phyloP scores from a whole-genome alignment of 257 asterid genomes.

The Ilex aquifolium region DNA sequence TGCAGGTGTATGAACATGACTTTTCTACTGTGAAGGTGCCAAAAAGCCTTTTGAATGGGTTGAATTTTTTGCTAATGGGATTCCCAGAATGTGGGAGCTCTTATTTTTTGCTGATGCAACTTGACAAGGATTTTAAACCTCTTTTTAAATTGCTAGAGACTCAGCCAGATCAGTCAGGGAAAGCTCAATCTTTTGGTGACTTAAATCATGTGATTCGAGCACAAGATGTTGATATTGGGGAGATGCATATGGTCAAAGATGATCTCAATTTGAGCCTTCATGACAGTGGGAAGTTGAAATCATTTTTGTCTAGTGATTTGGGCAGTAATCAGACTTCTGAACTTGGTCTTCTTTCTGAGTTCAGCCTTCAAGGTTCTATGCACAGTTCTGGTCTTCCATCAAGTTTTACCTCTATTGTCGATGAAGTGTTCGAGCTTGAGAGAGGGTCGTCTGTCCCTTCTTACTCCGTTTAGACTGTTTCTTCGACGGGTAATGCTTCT shows the following conservation, averaged over 20 bases:
- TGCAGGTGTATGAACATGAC: slow-evolving; percentile 91
- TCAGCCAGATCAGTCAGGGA: slow-evolving; percentile 57
- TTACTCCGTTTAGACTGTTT: slow-evolving; percentile 35
- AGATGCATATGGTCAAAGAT: slow-evolving; percentile 75
- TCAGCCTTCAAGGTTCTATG: slow-evolving; percentile 39
- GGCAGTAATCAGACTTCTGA: slow-evolving; percentile 42
- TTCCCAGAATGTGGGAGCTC: slow-evolving; percentile 93
- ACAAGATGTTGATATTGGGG: slow-evolving; percentile 61
- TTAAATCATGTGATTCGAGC: slow-evolving; percentile 55
- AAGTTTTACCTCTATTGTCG: slow-evolving; percentile 75
- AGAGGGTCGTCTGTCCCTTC: slow-evolving; percentile 48
- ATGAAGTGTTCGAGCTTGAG: slow-evolving; percentile 94
- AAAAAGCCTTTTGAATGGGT: slow-evolving; percentile 60
- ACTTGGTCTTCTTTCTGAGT: slow-evolving; percentile 39
- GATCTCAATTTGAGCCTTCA: slow-evolving; percentile 81
- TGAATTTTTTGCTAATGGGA: slow-evolving; percentile 77
- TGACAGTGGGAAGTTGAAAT: slow-evolving; percentile 45
- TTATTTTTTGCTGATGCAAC: slow-evolving; percentile 85
- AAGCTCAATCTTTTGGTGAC: slow-evolving; percentile 56
- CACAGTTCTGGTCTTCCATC: slow-evolving; percentile 41
- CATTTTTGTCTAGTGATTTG: slow-evolving; percentile 30
- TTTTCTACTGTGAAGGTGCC: slow-evolving; percentile 66
- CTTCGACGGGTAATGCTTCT: slow-evolving; percentile 43
- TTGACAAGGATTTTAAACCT: slow-evolving; percentile 87
- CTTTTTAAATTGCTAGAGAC: slow-evolving; percentile 79